These are phyloP conservation scores for Haplosporangium sp. DNA, from an alignment of 371 early-diverging fungal genomes.

Conservation along the genomic window DNA sequence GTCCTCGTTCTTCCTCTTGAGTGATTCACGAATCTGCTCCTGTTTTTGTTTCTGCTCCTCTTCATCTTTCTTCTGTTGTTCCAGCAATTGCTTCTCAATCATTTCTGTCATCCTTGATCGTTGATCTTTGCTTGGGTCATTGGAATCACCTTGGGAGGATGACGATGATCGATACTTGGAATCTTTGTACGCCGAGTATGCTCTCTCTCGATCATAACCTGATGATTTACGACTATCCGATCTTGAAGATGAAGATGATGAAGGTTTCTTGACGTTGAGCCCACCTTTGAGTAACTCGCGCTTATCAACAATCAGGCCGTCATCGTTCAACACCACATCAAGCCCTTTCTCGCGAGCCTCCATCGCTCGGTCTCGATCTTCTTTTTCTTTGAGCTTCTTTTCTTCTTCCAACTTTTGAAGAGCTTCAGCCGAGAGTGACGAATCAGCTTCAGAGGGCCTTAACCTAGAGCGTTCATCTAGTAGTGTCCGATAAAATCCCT, in stretches of 20 bases:
- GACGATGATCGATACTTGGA: constrained; percentile 31
- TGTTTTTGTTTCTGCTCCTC: constrained; percentile 65
- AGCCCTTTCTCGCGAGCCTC: constrained; percentile 61
- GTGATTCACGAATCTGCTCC: constrained; percentile 64
- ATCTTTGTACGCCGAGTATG: constrained; percentile 36
- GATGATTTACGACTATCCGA: constrained; percentile 26
- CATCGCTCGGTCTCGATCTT: constrained; percentile 44
- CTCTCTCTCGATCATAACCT: constrained; percentile 34
- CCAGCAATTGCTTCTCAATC: constrained; percentile 60
- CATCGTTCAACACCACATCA: constrained; percentile 74
- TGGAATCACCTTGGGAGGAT: constrained; percentile 16
- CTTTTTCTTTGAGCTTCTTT: constrained; percentile 44
- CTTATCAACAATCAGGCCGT: constrained; percentile 85
- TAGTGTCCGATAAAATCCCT: constrained; percentile 66
- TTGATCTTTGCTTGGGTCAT: constrained; percentile 58
- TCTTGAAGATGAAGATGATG: constrained; percentile 51
- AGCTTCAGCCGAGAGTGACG: constrained; percentile 14
- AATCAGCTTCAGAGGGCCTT: constrained; percentile 20
- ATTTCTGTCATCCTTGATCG: constrained; percentile 65
- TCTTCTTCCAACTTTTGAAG: constrained; percentile 58
- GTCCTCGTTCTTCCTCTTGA: constrained; percentile 76
- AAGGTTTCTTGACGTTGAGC: constrained; percentile 65
- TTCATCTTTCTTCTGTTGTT: constrained; percentile 61
- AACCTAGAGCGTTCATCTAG: constrained; percentile 57
- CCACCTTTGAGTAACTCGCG: constrained; percentile 82